phyloP scores from a whole-genome alignment of 805 yeast genomes.

The Wickerhamiella occidentalis region DNA sequence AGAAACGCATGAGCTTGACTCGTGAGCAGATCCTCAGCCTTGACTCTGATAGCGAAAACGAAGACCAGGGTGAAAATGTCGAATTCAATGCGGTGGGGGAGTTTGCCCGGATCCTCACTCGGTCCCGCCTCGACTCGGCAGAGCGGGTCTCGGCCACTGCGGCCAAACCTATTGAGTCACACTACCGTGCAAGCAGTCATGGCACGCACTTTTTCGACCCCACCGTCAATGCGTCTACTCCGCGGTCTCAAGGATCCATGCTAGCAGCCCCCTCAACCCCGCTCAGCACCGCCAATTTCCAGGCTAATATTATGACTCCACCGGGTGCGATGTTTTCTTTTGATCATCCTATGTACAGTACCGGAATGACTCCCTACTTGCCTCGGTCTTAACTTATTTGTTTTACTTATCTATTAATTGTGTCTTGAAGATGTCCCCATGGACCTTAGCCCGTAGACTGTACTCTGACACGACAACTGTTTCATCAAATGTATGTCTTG shows the following conservation, averaged over 20 bases:
- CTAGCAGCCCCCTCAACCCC: conserved; percentile 7
- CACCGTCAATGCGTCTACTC: not conserved
- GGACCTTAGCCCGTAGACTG: no score
- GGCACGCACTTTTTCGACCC: not conserved
- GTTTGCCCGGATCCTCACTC: conserved; percentile 20
- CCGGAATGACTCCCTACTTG: conserved; percentile 24
- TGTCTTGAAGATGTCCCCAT: not conserved
- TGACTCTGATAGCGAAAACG: conserved; percentile 14
- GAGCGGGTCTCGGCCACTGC: not conserved
- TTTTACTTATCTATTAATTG: not conserved
- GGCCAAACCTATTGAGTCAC: not conserved
- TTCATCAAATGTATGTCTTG: no score
- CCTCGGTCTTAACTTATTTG: conserved; percentile 12
- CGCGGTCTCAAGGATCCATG: conserved; percentile 9
- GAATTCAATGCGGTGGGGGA: conserved; percentile 20
- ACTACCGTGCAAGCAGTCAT: not conserved
- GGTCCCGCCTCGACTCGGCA: conserved; percentile 14
- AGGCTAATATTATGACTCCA: conserved; percentile 17
- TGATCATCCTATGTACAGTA: conserved; percentile 18
- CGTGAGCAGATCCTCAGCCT: conserved; percentile 10
- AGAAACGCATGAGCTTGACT: not conserved
- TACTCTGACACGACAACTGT: no score
- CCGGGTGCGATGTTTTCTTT: conserved; percentile 20
- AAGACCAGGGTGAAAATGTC: conserved; percentile 1
- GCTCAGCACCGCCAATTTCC: conserved; percentile 11